Evolutionary conservation across 1,139 yeast genomes (phyloP), one percentile per base, ranked within the genome.

Genomic region (Arxiozyma bovina): DNA sequence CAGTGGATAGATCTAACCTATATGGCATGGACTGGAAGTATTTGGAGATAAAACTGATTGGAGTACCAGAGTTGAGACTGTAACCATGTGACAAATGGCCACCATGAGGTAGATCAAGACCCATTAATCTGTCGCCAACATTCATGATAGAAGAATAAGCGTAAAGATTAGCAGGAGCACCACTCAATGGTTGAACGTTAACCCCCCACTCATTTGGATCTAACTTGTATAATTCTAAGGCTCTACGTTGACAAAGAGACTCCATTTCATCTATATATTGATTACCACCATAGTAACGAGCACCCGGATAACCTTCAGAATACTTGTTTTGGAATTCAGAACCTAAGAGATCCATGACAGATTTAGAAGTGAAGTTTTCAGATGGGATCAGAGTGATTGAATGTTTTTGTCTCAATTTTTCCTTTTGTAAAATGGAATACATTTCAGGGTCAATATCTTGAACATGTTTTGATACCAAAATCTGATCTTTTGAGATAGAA

Each of bases 281-380:
- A 72, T 91, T 91, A 71, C 98, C 98, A 71, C 98, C 98, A 68
- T 91, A 91, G 76, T 91, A 91, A 72, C 98, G 83, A 66, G 90
- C 96, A 60, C 96, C 96, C 51, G 98, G 98, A 74, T 91, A 91
- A 57, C 97, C 97, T 75, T 91, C 98, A n/a, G 96, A 89, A 75
- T 91, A 91, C 78, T 91, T 91, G 80, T 91, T 91, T 74, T 89
- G 94, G 96, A 91, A 89, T 73, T 89, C 96, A 21, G 96, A 86
- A 56, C 98, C 97, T 67, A 91, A 80, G 52, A 91, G 80, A 68
- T 91, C 96, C 84, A 91, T 87, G 34, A 91, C 98, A 23, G 97
- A 90, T 70, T 83, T 85, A 51, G 97, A 88, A 54, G 98, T 91
- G 76, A 90, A 89, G 74, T 91, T 91, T 73, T 91, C 98, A 41